Evolutionary conservation across 2,329 filamentous ascomycete species (phyloP), one percentile per base, ranked within the genome.

Genomic region (Monosporascus sp.): DNA sequence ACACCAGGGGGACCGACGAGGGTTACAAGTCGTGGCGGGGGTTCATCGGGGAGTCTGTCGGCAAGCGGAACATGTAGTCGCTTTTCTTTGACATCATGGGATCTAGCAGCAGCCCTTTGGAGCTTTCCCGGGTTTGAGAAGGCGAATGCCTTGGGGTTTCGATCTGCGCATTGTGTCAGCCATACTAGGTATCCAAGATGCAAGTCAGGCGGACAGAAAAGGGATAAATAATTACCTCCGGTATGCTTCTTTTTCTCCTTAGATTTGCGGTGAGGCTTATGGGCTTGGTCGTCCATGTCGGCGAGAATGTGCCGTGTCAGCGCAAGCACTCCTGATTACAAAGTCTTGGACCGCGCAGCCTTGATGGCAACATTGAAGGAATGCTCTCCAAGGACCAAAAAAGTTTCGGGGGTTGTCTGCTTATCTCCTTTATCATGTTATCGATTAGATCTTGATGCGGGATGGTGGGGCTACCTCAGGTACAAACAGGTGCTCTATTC

Each of bases 1-100:
- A 92, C 93, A 55, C 94, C 94, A 1, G 94, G 91, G 52, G 94
- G 94, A 51, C 94, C 95, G 68, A 97, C 92, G 56, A 99, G 92
- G 56, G 91, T 86, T 63, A 97, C 93, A 53, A 99, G 85, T 55
- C 95, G 85, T 54, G 94, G 94, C 26, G 94, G 92, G 17, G 94
- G 89, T 75, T 97, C 94, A 26, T 97, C 93, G 60, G 94, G 93
- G 28, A 97, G 79, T 62, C 95, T 87, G 78, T 99, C 94, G 74
- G 97, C 89, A 69, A 96, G 88, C 45, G 94, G 94, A 18, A 99
- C 94, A 79, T 99, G 95, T 40, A 97, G 80, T 55, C 93, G 85
- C 74, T 95, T 97, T 74, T 99, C 95, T 80, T 91, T 94, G 72
- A 96, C 47, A 53, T 69, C 66, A 18, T 64, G 61, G 37, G 66